Percentiles rank a stretch among this genome's conserved stretches.
Evolutionary conservation across 1,284 basidiomycete species (phyloP).

Genomic region (Sphaerobolus stellatus): DNA sequence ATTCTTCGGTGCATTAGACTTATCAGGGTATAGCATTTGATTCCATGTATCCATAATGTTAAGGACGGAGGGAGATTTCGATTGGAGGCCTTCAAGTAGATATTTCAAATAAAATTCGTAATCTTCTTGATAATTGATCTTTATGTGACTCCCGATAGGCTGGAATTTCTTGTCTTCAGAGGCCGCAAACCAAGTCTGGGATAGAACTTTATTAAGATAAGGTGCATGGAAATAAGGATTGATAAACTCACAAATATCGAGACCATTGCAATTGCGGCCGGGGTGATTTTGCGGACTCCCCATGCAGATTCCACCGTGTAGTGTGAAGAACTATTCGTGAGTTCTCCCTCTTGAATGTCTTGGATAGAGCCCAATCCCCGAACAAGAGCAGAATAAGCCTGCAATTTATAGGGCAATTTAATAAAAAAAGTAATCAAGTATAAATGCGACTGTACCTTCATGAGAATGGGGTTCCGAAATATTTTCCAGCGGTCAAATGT

Average conservation of each 20-base stretch:
- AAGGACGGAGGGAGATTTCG: neutral
- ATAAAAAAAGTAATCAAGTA: too few relatives aligned
- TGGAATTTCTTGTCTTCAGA: neutral
- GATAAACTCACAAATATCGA: neutral
- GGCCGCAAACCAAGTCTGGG: neutral
- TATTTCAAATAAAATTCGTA: neutral
- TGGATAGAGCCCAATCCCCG: neutral
- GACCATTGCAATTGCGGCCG: neutral
- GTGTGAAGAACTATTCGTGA: neutral
- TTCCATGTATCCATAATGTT: neutral
- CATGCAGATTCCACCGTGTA: neutral
- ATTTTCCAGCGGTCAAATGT: neutral
- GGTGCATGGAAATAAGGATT: neutral
- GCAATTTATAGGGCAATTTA: neutral
- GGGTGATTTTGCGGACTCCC: neutral
- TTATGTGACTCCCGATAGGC: neutral
- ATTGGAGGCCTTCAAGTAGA: neutral
- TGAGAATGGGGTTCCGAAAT: neutral
- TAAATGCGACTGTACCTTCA: neutral
- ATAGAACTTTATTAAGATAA: neutral
- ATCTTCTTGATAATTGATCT: neutral
- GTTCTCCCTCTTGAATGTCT: neutral
- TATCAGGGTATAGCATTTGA: neutral
- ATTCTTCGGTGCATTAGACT: neutral
- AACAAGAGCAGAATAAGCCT: neutral